Percentiles rank a stretch among this genome's conserved stretches.
phyloP scores from a whole-genome alignment of 352 stramenopile genomes.

The Phytopythium sindhum region DNA sequence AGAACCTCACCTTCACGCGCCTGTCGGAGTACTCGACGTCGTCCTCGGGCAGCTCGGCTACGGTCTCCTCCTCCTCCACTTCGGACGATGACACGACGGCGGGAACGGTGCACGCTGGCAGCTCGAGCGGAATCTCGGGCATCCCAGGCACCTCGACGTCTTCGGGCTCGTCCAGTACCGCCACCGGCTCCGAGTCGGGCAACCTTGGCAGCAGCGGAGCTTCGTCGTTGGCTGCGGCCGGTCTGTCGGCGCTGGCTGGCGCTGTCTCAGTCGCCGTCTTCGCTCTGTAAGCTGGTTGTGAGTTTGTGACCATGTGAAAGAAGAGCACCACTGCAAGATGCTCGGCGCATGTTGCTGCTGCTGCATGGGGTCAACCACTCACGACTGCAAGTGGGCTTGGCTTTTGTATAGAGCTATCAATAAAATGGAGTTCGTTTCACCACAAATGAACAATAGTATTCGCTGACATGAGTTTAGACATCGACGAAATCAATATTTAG shows the following conservation, averaged over 20 bases:
- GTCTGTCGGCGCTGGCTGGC: conserved; percentile 26
- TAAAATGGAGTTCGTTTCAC: too few relatives aligned
- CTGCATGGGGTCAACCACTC: not conserved
- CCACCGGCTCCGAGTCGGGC: conserved; percentile 4
- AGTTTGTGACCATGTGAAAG: not conserved
- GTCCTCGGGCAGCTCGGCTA: conserved; percentile 21
- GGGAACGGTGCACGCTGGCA: conserved; percentile 12
- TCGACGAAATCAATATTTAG: not conserved
- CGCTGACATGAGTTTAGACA: too few relatives aligned
- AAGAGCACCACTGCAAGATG: not conserved
- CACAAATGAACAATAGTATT: not conserved
- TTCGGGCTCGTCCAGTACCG: conserved; percentile 5
- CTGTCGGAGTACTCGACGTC: conserved; percentile 18
- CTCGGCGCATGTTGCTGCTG: not conserved
- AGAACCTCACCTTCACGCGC: conserved; percentile 51
- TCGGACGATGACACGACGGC: conserved; percentile 17
- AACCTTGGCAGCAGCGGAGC: conserved; percentile 4
- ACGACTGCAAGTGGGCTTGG: conserved; percentile 1
- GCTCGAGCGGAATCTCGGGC: conserved; percentile 16
- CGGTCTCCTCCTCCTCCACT: not conserved
- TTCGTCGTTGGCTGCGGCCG: not conserved
- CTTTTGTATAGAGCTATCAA: not conserved
- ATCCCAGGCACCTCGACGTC: conserved; percentile 19
- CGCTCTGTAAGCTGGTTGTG: conserved; percentile 3
- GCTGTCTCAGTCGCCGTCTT: conserved; percentile 11